A percentile compares a stretch with the other conserved stretches of the same genome.
phyloP scores from a whole-genome alignment of 805 yeast species.

The Scheffersomyces ergatensis region DNA sequence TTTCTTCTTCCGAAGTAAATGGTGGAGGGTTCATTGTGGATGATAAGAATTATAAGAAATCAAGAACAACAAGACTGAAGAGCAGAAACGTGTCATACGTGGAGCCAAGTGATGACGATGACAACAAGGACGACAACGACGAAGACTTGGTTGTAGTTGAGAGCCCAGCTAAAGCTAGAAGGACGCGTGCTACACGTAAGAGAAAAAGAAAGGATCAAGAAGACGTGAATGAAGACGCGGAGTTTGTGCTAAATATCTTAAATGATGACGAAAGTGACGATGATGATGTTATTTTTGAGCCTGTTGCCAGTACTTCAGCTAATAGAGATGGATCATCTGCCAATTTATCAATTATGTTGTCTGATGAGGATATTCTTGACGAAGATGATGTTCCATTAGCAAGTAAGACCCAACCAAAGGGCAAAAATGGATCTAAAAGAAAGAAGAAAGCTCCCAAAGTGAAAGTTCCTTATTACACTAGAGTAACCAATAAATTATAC shows the following conservation, averaged over 20 bases:
- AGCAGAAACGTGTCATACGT: slow-evolving; percentile 16
- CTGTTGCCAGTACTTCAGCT: slow-evolving; percentile 14
- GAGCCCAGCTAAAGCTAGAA: slow-evolving; percentile 6
- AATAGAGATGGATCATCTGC: slow-evolving; percentile 20
- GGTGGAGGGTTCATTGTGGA: slow-evolving; percentile 44
- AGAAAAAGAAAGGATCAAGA: background rate
- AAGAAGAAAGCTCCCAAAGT: slow-evolving; percentile 46
- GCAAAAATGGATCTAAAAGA: slow-evolving; percentile 10
- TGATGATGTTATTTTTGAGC: slow-evolving; percentile 42
- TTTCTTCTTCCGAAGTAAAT: slow-evolving; percentile 1
- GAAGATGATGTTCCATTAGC: slow-evolving; percentile 26
- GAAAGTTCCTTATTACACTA: slow-evolving; percentile 64
- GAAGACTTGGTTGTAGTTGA: slow-evolving; percentile 8
- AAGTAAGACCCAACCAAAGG: slow-evolving; percentile 21
- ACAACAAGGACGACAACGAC: slow-evolving; percentile 10
- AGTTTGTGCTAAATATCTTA: slow-evolving; percentile 5
- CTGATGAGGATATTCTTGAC: slow-evolving; percentile 15
- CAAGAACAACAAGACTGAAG: slow-evolving; percentile 10
- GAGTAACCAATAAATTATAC: slow-evolving; percentile 66
- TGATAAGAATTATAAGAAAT: slow-evolving; percentile 27
- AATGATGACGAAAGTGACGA: slow-evolving; percentile 8
- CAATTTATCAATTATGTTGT: slow-evolving; percentile 22
- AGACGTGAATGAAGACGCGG: slow-evolving; percentile 13
- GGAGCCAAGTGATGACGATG: slow-evolving; percentile 21
- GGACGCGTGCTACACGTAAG: slow-evolving; percentile 4